These are phyloP conservation scores for Tylopilus subfusipes DNA, from an alignment of 768 basidiomycete species.

Conservation along the genomic window DNA sequence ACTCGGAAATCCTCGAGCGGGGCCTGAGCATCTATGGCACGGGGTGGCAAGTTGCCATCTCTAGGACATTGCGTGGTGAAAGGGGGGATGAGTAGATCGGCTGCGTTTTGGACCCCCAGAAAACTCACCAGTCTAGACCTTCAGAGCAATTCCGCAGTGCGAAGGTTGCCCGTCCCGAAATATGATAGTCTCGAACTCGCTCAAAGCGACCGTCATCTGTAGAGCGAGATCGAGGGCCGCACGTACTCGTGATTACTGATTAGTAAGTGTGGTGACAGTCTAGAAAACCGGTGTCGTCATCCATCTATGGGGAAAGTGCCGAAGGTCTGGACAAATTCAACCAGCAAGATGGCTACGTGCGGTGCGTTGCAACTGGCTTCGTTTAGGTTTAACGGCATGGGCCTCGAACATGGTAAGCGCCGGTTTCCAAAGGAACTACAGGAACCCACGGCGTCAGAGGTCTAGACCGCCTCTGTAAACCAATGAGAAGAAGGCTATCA, in stretches of 20 bases:
- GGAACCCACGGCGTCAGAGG: not conserved
- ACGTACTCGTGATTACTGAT: not conserved
- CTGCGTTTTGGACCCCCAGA: not conserved
- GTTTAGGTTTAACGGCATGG: not conserved
- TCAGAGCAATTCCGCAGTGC: not conserved
- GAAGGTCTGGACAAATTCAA: slow-evolving; percentile 11
- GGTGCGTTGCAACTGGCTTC: not conserved
- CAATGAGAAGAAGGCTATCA: not conserved
- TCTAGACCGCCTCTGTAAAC: slow-evolving; percentile 9
- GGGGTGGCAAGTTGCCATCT: not conserved
- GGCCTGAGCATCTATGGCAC: not conserved
- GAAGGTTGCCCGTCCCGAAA: not conserved
- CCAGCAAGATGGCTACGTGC: slow-evolving; percentile 3
- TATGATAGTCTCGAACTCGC: slow-evolving; percentile 1
- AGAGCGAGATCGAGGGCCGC: not conserved
- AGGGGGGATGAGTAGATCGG: not conserved
- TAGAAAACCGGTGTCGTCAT: not conserved
- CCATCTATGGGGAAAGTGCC: no score
- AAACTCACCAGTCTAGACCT: slow-evolving; percentile 11
- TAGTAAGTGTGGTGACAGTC: not conserved
- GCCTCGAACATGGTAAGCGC: slow-evolving; percentile 7
- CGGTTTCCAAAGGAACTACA: not conserved
- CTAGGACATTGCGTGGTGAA: not conserved
- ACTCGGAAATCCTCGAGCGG: not conserved
- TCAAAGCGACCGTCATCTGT: not conserved